Base-by-base conservation (phyloP, 2,329 filamentous ascomycete genomes). In the Aureobasidium sp. region DNA sequence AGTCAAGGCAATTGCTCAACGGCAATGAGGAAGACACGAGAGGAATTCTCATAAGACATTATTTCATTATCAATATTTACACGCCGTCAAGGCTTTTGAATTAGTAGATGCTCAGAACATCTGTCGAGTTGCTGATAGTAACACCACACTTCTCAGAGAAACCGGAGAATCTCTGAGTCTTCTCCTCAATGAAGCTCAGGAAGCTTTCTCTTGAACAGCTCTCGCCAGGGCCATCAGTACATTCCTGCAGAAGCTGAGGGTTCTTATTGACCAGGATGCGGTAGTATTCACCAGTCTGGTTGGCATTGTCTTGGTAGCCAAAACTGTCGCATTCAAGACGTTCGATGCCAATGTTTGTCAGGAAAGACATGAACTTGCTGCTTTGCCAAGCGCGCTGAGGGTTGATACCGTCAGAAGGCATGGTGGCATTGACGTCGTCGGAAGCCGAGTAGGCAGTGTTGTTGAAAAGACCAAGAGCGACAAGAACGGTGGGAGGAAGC, bases 381-480 rank as follows among this genome's bases (percentile, higher is more conserved):
- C 78, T 81, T 62, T 74, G 76, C 83, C 83, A 86, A 1, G 74
- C 78, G 22, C 83, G 78, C 21, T 74, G 71, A 64, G 81, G 75
- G 69, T 86, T 86, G 62, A 84, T 79, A 21, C 72, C 71, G 57
- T 79, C 75, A 0, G 78, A 68, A 0, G 83, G 83, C 78, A 86
- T 85, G 2, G 83, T 85, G 45, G 74, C 76, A 58, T 85, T 85
- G 58, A 80, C 68, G 12, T 76, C 65, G 53, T 75, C 73, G 0
- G 71, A 70, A 8, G 76, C 76, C 2, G 75, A 71, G 56, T 76
- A 78, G 0, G 71, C 75, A 3, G 79, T 82, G 66, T 85, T 85
- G 70, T 86, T 86, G 73, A 85, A 86, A 4, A 87, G 71, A 0
- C 83, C 83, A 66, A 86, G 74, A 0, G 83, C 81, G 1, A 85